Evolutionary conservation across 225 moss, liverwort and hornwort genomes (phyloP), one percentile per base, ranked within the genome.

Genomic region (Polytrichum formosum): DNA sequence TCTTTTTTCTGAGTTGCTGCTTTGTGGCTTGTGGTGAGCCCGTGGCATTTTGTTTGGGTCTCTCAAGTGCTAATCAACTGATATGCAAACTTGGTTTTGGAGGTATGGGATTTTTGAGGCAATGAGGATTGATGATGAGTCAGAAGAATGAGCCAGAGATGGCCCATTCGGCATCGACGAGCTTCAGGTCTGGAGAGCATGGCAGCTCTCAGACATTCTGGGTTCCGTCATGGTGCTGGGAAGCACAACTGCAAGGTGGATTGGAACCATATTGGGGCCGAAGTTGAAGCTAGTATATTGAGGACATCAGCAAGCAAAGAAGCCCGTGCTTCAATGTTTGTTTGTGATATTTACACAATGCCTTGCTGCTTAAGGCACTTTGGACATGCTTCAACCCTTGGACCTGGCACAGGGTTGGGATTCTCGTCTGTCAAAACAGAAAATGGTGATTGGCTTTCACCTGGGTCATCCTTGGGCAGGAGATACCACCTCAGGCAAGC

Each of bases 81-180:
- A 46, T 31, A 30, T 31, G 31, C 31, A 31, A 31, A 31, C 56
- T 56, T 56, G 58, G 21, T 20, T 58, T 23, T 58, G 67, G 74
- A 77, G 74, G 63, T 70, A 65, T 55, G 67, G 26, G 79, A 75
- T 46, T 46, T 46, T 13, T 46, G 46, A 46, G 46, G 46, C 46
- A 74, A 81, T 87, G 87, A 74, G 64, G 62, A 74, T 72, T 56
- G 72, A 77, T 65, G 72, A 87, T 70, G 87, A 73, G 29, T 65
- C 64, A 75, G 77, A 79, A 87, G 79, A 67, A 87, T 87, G 87
- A 84, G 59, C 74, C 81, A 84, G 60, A 73, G 77, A 77, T 84
- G 84, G 79, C 75, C 73, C 31, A 64, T 66, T 61, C 65, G 81
- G 70, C 84, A 81, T 75, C 78, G 87, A 68, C 73, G 79, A 6